A percentile compares a stretch with the other conserved stretches of the same genome.
Evolutionary conservation across 352 stramenopile species (phyloP).

Genomic region (Thraustochytrium striatum): DNA sequence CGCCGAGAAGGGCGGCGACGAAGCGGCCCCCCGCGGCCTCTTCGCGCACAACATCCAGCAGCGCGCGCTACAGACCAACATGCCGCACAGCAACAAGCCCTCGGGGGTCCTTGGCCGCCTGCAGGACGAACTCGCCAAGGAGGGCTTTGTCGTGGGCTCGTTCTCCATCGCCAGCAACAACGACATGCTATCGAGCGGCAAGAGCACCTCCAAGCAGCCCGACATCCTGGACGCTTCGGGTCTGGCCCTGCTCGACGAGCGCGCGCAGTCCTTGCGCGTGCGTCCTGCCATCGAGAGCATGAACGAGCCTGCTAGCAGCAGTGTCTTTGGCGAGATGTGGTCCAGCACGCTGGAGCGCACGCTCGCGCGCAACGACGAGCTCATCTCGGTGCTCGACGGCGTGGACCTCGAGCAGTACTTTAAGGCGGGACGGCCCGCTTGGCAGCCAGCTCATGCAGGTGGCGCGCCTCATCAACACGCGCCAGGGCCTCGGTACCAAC

Average conservation of each 20-base stretch:
- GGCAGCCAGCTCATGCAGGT: slow-evolving; percentile 56
- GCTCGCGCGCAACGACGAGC: neutral
- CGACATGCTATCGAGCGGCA: slow-evolving; percentile 55
- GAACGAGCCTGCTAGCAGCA: neutral
- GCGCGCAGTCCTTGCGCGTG: slow-evolving; percentile 35
- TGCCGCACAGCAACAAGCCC: slow-evolving; percentile 54
- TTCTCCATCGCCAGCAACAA: slow-evolving; percentile 56
- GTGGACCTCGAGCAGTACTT: neutral
- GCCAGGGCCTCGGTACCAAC: slow-evolving; percentile 57
- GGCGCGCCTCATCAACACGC: slow-evolving; percentile 58
- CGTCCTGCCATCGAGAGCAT: neutral
- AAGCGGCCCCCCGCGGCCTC: slow-evolving; percentile 57
- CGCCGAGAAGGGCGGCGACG: slow-evolving; percentile 56
- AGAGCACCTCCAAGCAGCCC: slow-evolving; percentile 50
- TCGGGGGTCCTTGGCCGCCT: slow-evolving; percentile 64
- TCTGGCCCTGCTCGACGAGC: slow-evolving; percentile 44
- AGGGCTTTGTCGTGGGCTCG: slow-evolving; percentile 49
- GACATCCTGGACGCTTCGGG: slow-evolving; percentile 48
- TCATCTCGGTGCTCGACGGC: neutral
- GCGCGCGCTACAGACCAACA: slow-evolving; percentile 54
- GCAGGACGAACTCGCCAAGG: slow-evolving; percentile 53
- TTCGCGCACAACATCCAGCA: slow-evolving; percentile 60
- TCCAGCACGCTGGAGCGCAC: neutral
- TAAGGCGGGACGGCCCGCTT: neutral
- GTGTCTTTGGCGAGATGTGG: slow-evolving; percentile 19